These are phyloP conservation scores for Plenodomus biglobosus DNA, from an alignment of 2,329 filamentous ascomycete genomes.

Conservation along the genomic window DNA sequence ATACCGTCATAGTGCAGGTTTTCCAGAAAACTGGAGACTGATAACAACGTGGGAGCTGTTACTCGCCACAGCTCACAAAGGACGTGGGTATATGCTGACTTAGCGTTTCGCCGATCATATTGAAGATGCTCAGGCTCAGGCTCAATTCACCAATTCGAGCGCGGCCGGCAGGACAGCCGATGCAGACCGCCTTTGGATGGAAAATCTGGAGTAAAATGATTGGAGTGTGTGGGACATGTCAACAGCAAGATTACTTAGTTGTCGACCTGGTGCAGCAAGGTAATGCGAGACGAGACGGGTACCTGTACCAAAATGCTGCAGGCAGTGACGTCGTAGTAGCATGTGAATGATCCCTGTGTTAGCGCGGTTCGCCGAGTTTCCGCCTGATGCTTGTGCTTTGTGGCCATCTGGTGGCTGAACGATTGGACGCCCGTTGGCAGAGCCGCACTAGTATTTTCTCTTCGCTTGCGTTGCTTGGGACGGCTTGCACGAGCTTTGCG, in stretches of 20 bases:
- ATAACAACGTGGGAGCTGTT: slow-evolving; percentile 19
- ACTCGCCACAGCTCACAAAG: slow-evolving; percentile 26
- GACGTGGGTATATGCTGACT: slow-evolving; percentile 2
- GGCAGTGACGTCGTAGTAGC: slow-evolving; percentile 11
- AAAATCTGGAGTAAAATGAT: neutral
- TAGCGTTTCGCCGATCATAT: slow-evolving; percentile 19
- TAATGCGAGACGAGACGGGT: slow-evolving; percentile 12
- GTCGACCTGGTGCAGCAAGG: neutral
- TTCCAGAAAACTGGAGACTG: slow-evolving; percentile 27
- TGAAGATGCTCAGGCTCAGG: slow-evolving; percentile 5
- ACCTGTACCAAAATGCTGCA: slow-evolving; percentile 12
- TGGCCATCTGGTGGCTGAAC: neutral
- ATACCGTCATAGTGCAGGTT: slow-evolving; percentile 27
- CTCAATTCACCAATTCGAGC: slow-evolving; percentile 20
- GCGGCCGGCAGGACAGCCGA: slow-evolving; percentile 27
- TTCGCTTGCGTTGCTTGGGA: neutral
- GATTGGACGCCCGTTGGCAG: neutral
- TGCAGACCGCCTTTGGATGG: slow-evolving; percentile 14
- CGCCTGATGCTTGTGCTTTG: neutral
- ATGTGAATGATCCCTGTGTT: neutral
- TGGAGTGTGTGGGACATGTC: neutral
- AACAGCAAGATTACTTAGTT: neutral
- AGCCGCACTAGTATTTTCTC: neutral
- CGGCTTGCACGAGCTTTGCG: neutral
- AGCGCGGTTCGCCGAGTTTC: slow-evolving; percentile 24